phyloP scores from a whole-genome alignment of 2,329 filamentous ascomycete species.

The Aspergillus sclerotialis region DNA sequence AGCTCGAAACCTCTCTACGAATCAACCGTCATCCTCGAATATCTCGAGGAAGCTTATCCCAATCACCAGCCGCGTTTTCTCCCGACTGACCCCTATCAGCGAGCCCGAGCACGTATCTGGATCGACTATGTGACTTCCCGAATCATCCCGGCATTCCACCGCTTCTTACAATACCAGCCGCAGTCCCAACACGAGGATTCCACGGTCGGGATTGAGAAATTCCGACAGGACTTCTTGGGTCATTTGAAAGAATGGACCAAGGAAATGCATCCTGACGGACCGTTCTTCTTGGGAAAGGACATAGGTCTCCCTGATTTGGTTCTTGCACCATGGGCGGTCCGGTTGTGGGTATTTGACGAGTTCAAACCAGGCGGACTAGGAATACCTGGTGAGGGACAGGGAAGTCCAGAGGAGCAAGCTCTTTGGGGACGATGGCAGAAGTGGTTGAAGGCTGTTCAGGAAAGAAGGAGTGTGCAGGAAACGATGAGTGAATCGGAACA shows the following conservation, averaged over 20 bases:
- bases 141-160: slow-evolving; percentile 64
- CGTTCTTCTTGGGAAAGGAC: slow-evolving; percentile 60
- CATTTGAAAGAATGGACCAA: slow-evolving; percentile 54
- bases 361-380: slow-evolving; percentile 57
- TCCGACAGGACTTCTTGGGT: slow-evolving; percentile 51
- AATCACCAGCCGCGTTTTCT: slow-evolving; percentile 47
- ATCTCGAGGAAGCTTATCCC: slow-evolving; percentile 64
- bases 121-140: slow-evolving; percentile 63
- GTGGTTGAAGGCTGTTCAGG: slow-evolving; percentile 56
- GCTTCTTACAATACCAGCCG: slow-evolving; percentile 46
- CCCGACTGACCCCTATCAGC: slow-evolving; percentile 56
- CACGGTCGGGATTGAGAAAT: slow-evolving; percentile 42
- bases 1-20: slow-evolving; percentile 59
- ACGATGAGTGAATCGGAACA: slow-evolving; percentile 62
- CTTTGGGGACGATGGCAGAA: slow-evolving; percentile 59
- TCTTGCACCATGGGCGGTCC: slow-evolving; percentile 65
- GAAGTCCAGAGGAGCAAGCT: slow-evolving; percentile 48
- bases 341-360: slow-evolving; percentile 67
- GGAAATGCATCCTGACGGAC: slow-evolving; percentile 56
- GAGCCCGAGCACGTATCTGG: slow-evolving; percentile 63
- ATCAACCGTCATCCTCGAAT: slow-evolving; percentile 66
- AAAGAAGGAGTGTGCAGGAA: slow-evolving; percentile 56
- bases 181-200: slow-evolving; percentile 12
- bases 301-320: slow-evolving; percentile 65
- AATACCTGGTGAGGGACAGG: slow-evolving; percentile 41